A percentile compares a stretch with the other conserved stretches of the same genome.
These are phyloP conservation scores for Dendrobium chrysotoxum DNA, from an alignment of 106 monocot species.

Conservation along the genomic window DNA sequence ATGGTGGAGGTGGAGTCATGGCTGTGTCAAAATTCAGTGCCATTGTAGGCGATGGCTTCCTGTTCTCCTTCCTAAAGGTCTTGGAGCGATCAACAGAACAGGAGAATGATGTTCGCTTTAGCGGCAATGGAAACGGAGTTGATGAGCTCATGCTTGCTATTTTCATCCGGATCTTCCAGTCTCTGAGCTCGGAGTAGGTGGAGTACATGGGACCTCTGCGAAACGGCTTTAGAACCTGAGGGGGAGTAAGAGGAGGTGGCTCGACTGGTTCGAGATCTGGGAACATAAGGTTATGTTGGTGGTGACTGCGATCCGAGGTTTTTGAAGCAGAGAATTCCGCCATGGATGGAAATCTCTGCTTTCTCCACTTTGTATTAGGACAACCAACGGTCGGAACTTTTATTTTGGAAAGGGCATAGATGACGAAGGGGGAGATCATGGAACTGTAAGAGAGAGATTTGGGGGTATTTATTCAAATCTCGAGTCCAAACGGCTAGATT, in stretches of 20 bases:
- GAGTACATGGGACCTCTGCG: slow-evolving; percentile 1
- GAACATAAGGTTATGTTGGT: background rate
- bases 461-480: background rate
- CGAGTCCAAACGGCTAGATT: background rate
- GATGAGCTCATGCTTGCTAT: background rate
- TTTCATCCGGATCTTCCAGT: slow-evolving; percentile 1
- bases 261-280: background rate
- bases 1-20: slow-evolving; percentile 1
- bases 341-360: background rate
- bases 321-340: background rate
- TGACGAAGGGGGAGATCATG: no score
- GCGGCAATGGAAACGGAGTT: background rate
- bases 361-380: background rate
- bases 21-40: background rate
- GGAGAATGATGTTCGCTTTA: background rate
- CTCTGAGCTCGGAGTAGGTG: slow-evolving; percentile 1
- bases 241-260: background rate
- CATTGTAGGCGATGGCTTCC: background rate
- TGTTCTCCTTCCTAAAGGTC: slow-evolving; percentile 7
- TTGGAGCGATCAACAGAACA: background rate
- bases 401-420: background rate
- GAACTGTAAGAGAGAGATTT: background rate
- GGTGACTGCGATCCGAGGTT: background rate
- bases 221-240: background rate
- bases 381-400: background rate